Percentiles rank a stretch among this genome's conserved stretches.
phyloP scores from a whole-genome alignment of 2,329 filamentous ascomycete genomes.

The Fusarium paranaense region DNA sequence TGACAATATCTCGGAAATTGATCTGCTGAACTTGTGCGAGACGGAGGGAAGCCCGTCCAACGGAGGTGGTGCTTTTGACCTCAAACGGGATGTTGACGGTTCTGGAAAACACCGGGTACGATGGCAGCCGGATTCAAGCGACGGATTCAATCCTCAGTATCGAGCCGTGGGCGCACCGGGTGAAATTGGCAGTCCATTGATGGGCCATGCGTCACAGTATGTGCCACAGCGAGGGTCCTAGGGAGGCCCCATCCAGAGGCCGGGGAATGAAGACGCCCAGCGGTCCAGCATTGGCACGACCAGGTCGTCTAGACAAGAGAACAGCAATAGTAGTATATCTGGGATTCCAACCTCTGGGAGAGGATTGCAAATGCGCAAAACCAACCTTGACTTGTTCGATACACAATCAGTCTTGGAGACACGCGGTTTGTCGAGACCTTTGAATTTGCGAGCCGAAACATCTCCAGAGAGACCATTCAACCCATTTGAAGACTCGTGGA shows the following conservation, averaged over 20 bases:
- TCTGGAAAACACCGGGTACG: constrained; percentile 59
- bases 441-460: background rate
- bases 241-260: constrained; percentile 33
- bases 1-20: constrained; percentile 62
- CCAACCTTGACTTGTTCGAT: background rate
- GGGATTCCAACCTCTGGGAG: background rate
- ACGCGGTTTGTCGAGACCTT: background rate
- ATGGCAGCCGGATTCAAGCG: constrained; percentile 66
- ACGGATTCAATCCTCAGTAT: constrained; percentile 53
- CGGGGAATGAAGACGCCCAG: constrained; percentile 5
- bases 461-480: background rate
- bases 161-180: constrained; percentile 69
- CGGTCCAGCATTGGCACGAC: constrained; percentile 5
- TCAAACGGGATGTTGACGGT: constrained; percentile 63
- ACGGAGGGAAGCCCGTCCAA: constrained; percentile 89
- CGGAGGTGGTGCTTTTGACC: constrained; percentile 88
- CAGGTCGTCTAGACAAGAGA: background rate
- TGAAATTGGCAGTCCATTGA: constrained; percentile 76
- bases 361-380: background rate
- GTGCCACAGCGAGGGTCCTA: constrained; percentile 45
- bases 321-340: background rate
- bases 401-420: background rate
- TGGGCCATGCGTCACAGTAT: constrained; percentile 55
- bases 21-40: constrained; percentile 87
- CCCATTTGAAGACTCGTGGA: background rate